Conservation (phyloP, 176 grass and related monocot genomes). For the Eleusine indica region DNA sequence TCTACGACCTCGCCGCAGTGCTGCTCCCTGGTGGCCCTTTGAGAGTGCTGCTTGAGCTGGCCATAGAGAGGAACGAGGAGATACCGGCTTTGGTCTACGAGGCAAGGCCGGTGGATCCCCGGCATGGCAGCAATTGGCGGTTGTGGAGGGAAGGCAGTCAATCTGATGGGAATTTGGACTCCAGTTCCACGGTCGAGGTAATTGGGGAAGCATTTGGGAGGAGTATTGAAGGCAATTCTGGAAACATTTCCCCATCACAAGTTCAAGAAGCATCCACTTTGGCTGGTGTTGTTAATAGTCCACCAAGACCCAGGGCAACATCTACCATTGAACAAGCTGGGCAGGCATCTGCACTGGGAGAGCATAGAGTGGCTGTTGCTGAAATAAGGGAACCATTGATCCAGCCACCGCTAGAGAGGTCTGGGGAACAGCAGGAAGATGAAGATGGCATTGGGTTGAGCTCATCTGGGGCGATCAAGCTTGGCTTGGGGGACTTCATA, state of each 20-base stretch:
- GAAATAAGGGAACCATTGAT: constrained; percentile 58
- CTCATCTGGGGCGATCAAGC: constrained; percentile 83
- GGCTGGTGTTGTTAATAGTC: neutral
- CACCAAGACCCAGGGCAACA: constrained; percentile 15
- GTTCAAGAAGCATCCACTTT: neutral
- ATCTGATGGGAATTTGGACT: constrained; percentile 31
- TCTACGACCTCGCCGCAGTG: constrained; percentile 93
- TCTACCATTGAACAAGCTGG: neutral
- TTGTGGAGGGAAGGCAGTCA: constrained; percentile 64
- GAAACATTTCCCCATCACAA: neutral
- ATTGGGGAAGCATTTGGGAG: constrained; percentile 27
- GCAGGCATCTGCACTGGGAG: neutral
- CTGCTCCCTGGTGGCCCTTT: constrained; percentile 79
- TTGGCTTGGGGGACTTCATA: constrained; percentile 94
- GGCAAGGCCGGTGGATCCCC: constrained; percentile 72
- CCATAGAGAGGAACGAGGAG: constrained; percentile 88
- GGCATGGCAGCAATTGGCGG: constrained; percentile 53
- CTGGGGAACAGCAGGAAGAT: constrained; percentile 40
- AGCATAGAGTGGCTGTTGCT: constrained; percentile 50
- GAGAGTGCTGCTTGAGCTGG: constrained; percentile 77
- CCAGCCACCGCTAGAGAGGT: constrained; percentile 35
- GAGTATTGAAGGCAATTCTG: constrained; percentile 2
- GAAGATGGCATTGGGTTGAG: constrained; percentile 75
- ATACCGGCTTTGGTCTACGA: constrained; percentile 89
- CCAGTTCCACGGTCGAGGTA: constrained; percentile 38